Evolutionary conservation across 176 grass and related monocot genomes (phyloP).

Genomic region (Oryza meyeriana): DNA sequence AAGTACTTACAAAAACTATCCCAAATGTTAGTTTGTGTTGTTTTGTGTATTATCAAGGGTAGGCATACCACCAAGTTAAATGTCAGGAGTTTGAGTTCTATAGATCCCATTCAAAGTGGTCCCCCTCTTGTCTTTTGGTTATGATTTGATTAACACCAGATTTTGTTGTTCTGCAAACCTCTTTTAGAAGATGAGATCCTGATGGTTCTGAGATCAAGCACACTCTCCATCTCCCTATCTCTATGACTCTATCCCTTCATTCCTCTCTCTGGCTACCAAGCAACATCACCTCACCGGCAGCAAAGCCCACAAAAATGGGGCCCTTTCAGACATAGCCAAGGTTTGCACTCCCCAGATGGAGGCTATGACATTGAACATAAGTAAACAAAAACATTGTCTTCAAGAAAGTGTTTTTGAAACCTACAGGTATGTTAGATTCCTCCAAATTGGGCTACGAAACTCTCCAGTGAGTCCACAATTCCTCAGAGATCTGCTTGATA

Average conservation of each 20-base stretch:
- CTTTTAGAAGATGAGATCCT: background rate
- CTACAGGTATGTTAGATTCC: conserved; percentile 41
- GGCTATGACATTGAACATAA: background rate
- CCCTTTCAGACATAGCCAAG: background rate
- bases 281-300: background rate
- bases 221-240: background rate
- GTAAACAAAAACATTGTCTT: background rate
- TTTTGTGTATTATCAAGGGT: background rate
- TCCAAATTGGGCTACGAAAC: background rate
- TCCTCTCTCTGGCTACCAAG: background rate
- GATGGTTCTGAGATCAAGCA: background rate
- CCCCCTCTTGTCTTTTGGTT: background rate
- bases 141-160: background rate
- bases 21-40: background rate
- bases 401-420: conserved; percentile 14
- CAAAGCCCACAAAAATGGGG: background rate
- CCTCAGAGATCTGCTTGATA: conserved; percentile 41
- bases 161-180: background rate
- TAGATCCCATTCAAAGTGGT: background rate
- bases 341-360: background rate
- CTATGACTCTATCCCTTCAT: background rate
- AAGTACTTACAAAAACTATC: background rate
- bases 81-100: background rate
- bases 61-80: background rate
- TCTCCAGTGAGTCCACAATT: conserved; percentile 25